These are phyloP conservation scores for Trichophyton simii DNA, from an alignment of 2,329 filamentous ascomycete genomes.

Conservation along the genomic window DNA sequence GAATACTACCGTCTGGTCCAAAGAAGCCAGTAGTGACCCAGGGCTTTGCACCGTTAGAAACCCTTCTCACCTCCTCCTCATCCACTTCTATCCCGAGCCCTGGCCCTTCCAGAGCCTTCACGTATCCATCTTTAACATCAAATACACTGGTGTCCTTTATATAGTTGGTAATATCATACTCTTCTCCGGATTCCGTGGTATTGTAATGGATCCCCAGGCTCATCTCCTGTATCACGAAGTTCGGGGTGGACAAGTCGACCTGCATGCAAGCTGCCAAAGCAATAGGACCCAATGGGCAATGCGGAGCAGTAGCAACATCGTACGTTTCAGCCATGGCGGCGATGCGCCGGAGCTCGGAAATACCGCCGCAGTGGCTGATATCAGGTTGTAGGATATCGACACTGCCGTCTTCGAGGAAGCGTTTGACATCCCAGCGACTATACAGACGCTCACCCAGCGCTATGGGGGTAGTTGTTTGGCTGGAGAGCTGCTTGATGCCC, in stretches of 20 bases:
- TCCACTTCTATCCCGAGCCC: slow-evolving; percentile 60
- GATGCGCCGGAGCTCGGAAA: slow-evolving; percentile 58
- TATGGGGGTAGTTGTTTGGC: slow-evolving; percentile 49
- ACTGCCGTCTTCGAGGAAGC: slow-evolving; percentile 54
- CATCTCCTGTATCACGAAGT: slow-evolving; percentile 49
- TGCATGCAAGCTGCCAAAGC: slow-evolving; percentile 60
- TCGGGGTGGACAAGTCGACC: slow-evolving; percentile 48
- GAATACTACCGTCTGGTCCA: slow-evolving; percentile 52
- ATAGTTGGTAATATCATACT: slow-evolving; percentile 55
- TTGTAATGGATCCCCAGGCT: slow-evolving; percentile 65
- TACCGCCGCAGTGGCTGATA: slow-evolving; percentile 58
- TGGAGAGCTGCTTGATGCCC: slow-evolving; percentile 50
- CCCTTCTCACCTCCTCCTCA: slow-evolving; percentile 51
- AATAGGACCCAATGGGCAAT: slow-evolving; percentile 61
- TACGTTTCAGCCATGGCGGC: slow-evolving; percentile 61
- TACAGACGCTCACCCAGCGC: slow-evolving; percentile 61
- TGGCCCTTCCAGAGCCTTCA: slow-evolving; percentile 46
- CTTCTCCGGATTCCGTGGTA: slow-evolving; percentile 27
- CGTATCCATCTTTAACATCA: slow-evolving; percentile 53
- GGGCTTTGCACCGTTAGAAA: slow-evolving; percentile 46
- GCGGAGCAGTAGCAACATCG: slow-evolving; percentile 59
- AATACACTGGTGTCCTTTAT: slow-evolving; percentile 53
- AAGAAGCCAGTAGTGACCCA: slow-evolving; percentile 57
- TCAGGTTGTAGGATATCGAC: slow-evolving; percentile 65
- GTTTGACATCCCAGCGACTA: slow-evolving; percentile 60